Percentiles rank a stretch among this genome's conserved stretches.
phyloP scores from a whole-genome alignment of 2,329 filamentous ascomycete genomes.

The Fusarium hainanense region DNA sequence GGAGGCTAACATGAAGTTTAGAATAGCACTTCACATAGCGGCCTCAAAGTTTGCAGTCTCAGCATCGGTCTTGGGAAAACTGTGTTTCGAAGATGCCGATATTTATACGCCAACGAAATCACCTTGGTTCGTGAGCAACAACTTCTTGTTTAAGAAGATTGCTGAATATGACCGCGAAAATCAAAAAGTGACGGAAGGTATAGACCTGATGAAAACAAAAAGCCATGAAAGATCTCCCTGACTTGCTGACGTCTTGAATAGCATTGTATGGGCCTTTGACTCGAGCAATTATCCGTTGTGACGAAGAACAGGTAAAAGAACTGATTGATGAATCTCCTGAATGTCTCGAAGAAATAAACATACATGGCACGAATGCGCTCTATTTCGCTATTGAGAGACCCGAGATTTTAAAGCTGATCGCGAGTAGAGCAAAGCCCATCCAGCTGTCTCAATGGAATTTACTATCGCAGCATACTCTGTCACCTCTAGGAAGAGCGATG shows the following conservation, averaged over 20 bases:
- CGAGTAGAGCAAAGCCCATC: rapidly evolving
- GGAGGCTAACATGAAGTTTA: background rate
- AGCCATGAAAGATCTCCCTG: background rate
- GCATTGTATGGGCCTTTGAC: background rate
- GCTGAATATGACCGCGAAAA: too few species aligned
- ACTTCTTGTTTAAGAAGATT: rapidly evolving
- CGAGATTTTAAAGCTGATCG: background rate
- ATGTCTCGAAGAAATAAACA: background rate
- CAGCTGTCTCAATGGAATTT: background rate
- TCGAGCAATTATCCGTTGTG: background rate
- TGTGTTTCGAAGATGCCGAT: background rate
- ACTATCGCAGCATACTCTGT: rapidly evolving
- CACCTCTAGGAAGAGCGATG: background rate
- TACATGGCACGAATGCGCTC: background rate
- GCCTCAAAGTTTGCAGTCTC: rapidly evolving
- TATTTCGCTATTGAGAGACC: background rate
- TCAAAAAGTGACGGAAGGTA: background rate
- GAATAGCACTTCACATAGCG: background rate
- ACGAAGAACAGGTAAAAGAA: background rate
- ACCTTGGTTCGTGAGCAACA: rapidly evolving
- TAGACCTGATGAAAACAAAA: rapidly evolving
- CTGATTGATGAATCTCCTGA: background rate
- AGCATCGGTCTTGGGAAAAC: rapidly evolving
- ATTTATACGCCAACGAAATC: rapidly evolving
- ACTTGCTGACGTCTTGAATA: rapidly evolving